Conservation (phyloP, 345 rosid genomes). For the Eucalyptus erythrocorys region DNA sequence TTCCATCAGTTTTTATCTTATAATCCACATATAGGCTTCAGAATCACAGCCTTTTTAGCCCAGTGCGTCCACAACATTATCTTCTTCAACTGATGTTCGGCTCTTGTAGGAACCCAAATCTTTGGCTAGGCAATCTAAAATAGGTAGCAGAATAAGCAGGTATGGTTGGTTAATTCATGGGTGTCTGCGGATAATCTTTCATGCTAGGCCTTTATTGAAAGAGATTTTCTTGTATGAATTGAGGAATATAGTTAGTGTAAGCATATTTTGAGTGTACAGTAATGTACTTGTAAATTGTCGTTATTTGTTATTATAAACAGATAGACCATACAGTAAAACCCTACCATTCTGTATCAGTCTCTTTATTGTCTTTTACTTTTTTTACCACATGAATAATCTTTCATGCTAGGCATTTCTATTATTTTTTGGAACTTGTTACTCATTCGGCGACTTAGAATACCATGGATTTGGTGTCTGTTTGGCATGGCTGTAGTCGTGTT, state of each 20-base stretch:
- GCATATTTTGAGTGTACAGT: background rate
- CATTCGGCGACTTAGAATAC: background rate
- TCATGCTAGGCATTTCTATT: too few species aligned
- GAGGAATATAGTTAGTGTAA: background rate
- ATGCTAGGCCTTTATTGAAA: background rate
- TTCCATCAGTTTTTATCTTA: background rate
- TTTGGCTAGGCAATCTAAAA: background rate
- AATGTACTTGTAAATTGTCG: background rate
- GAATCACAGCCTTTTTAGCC: background rate
- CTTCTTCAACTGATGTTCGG: background rate
- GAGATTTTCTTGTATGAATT: background rate
- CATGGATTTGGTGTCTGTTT: background rate
- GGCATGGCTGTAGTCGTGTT: background rate
- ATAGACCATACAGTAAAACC: background rate
- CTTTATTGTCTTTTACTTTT: background rate
- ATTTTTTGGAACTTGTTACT: background rate
- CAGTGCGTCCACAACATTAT: background rate
- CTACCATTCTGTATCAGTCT: background rate
- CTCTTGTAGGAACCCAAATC: background rate
- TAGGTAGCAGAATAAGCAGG: background rate
- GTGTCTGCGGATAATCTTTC: background rate
- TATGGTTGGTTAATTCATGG: background rate
- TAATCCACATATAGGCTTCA: background rate
- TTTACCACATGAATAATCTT: background rate
- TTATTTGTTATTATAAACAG: background rate